Evolutionary conservation across 192 early-diverging fungal genomes (phyloP).

Genomic region (Coemansia sp.): DNA sequence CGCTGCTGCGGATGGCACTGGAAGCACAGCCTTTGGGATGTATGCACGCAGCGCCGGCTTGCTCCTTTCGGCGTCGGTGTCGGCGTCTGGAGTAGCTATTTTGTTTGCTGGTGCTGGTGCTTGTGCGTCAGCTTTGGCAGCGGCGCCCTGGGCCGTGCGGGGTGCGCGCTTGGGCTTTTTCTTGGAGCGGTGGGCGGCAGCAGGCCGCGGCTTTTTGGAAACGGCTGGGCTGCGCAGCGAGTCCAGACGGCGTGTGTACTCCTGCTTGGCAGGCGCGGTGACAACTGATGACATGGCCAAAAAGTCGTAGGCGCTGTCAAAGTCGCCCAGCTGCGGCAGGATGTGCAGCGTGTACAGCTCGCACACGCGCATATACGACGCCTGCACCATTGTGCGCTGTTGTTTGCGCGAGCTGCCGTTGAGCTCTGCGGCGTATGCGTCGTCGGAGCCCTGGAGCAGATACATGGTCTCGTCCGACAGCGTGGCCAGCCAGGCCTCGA

Average conservation of each 20-base stretch:
- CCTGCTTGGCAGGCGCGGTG: slow-evolving; percentile 17
- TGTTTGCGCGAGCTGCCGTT: slow-evolving; percentile 16
- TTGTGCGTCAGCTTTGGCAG: background rate
- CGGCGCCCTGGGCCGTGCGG: background rate
- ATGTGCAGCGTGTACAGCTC: slow-evolving; percentile 53
- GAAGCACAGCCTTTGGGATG: background rate
- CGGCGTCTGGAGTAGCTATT: background rate
- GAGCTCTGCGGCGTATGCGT: background rate
- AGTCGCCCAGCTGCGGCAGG: slow-evolving; percentile 44
- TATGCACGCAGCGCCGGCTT: background rate
- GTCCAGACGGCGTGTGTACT: slow-evolving; percentile 36
- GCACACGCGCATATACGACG: slow-evolving; percentile 51
- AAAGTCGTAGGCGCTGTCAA: slow-evolving; percentile 38
- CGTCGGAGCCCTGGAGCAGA: slow-evolving; percentile 16
- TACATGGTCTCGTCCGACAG: slow-evolving; percentile 39
- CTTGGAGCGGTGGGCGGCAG: slow-evolving; percentile 1
- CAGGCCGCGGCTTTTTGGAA: slow-evolving; percentile 11
- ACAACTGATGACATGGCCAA: slow-evolving; percentile 22
- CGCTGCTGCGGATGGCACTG: background rate
- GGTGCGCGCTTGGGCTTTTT: slow-evolving; percentile 12
- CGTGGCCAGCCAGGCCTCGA: slow-evolving; percentile 53
- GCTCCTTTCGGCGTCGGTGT: background rate
- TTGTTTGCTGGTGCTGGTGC: no score
- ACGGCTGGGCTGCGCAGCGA: slow-evolving; percentile 30
- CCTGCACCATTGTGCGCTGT: slow-evolving; percentile 37